These are phyloP conservation scores for Pouteria campechiana DNA, from an alignment of 179 eudicot species.

Conservation along the genomic window DNA sequence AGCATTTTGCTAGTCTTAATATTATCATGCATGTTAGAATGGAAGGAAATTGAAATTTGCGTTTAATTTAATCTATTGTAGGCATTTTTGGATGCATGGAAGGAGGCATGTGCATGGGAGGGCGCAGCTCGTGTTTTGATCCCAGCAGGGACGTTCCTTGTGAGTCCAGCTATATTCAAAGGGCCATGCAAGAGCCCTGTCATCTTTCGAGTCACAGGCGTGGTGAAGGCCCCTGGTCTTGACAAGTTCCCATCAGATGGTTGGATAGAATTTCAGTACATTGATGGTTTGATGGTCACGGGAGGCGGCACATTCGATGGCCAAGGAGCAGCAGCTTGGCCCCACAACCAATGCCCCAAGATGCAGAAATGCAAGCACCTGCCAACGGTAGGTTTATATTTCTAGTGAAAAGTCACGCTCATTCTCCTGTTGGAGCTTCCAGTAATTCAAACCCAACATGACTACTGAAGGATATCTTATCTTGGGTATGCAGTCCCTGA, in stretches of 20 bases:
- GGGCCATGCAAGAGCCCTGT: slow-evolving; percentile 26
- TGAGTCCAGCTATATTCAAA: slow-evolving; percentile 1
- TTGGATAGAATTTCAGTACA: slow-evolving; percentile 13
- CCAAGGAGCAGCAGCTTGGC: slow-evolving; percentile 36
- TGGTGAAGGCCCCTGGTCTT: slow-evolving; percentile 9
- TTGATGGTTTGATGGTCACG: slow-evolving; percentile 11
- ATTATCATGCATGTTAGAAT: neutral
- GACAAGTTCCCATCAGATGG: neutral
- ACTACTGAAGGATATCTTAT: too few relatives aligned
- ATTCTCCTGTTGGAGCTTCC: too few relatives aligned
- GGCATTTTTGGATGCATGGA: slow-evolving; percentile 24
- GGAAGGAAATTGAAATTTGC: neutral
- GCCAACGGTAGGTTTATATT: slow-evolving; percentile 20
- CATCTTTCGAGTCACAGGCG: slow-evolving; percentile 11
- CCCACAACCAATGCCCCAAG: slow-evolving; percentile 12
- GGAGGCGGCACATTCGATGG: slow-evolving; percentile 39
- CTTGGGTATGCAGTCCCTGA: slow-evolving; percentile 8
- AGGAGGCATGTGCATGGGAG: slow-evolving; percentile 12
- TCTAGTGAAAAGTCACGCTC: too few relatives aligned
- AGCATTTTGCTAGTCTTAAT: neutral
- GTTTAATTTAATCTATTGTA: neutral
- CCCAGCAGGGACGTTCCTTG: slow-evolving; percentile 11
- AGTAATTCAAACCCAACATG: too few relatives aligned
- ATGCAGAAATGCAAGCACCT: slow-evolving; percentile 13
- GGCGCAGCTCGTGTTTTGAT: slow-evolving; percentile 9